A percentile compares a stretch with the other conserved stretches of the same genome.
Conservation (phyloP, 805 yeast genomes). For the Yarrowia hollandica region DNA sequence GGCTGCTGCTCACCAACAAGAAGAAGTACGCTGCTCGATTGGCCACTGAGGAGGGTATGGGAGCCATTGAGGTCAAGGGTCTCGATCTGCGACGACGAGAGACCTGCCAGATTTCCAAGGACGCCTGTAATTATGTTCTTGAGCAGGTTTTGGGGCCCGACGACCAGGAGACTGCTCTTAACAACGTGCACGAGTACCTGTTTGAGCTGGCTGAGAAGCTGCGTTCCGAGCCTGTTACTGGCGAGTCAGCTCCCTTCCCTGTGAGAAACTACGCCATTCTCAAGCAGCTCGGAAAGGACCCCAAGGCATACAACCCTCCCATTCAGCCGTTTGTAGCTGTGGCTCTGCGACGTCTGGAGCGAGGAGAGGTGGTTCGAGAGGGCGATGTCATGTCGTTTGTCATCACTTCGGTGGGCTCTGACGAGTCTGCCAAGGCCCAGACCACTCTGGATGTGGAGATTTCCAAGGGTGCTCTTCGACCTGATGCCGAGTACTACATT, state of each 20-base stretch:
- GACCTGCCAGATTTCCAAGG: conserved; percentile 89
- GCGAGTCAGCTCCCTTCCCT: conserved; percentile 38
- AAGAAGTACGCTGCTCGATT: conserved; percentile 96
- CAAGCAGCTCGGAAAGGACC: conserved; percentile 88
- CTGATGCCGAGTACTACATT: conserved; percentile 77
- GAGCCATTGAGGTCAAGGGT: conserved; percentile 89
- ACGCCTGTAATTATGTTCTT: conserved; percentile 74
- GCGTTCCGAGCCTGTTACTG: conserved; percentile 53
- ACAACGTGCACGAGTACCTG: conserved; percentile 71
- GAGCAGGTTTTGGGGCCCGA: conserved; percentile 66
- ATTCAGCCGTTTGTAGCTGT: conserved; percentile 62
- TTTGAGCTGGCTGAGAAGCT: conserved; percentile 60
- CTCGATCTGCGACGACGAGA: conserved; percentile 97
- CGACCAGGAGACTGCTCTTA: conserved; percentile 72
- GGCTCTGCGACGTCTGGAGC: conserved; percentile 75
- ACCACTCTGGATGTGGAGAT: conserved; percentile 69
- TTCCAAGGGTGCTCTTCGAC: conserved; percentile 49
- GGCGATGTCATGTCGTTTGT: conserved; percentile 89
- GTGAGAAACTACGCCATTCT: conserved; percentile 73
- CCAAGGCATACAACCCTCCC: conserved; percentile 80
- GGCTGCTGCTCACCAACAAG: conserved; percentile 84
- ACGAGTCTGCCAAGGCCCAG: conserved; percentile 53
- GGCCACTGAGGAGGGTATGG: conserved; percentile 54
- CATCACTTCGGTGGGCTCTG: conserved; percentile 54
- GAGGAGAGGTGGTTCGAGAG: conserved; percentile 83